phyloP scores from a whole-genome alignment of 2,329 filamentous ascomycete genomes.

The Fusarium brevicatenulatum region DNA sequence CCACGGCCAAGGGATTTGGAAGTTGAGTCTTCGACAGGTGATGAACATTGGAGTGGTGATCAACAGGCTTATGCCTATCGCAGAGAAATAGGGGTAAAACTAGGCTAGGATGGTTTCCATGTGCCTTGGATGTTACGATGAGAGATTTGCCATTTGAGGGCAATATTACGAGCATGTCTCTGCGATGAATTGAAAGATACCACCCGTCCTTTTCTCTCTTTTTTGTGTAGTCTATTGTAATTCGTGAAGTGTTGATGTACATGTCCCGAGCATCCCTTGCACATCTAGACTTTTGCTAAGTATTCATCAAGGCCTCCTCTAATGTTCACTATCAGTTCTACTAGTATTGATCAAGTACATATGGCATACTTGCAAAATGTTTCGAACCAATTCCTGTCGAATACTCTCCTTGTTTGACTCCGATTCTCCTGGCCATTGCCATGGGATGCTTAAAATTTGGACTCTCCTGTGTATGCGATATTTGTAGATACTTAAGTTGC shows the following conservation, averaged over 20 bases:
- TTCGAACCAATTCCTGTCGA: too few species aligned
- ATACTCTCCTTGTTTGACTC: neutral
- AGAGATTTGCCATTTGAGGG: slow-evolving; percentile 15
- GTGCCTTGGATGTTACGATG: slow-evolving; percentile 18
- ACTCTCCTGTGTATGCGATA: neutral
- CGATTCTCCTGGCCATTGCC: neutral
- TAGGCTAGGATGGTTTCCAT: slow-evolving; percentile 23
- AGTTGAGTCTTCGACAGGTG: neutral
- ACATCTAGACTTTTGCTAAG: neutral
- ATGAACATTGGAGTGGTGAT: neutral
- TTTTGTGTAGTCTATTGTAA: neutral
- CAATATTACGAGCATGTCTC: slow-evolving; percentile 30
- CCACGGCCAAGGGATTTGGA: neutral
- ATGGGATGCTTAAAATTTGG: neutral
- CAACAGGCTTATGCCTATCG: slow-evolving; percentile 4
- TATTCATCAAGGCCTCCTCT: neutral
- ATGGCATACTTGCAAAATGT: too few species aligned
- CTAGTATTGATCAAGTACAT: neutral
- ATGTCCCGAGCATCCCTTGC: neutral
- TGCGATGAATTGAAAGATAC: slow-evolving; percentile 22
- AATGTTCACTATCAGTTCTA: neutral
- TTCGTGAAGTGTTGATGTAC: neutral
- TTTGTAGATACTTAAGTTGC: neutral
- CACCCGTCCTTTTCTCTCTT: neutral
- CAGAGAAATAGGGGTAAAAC: slow-evolving; percentile 15